Evolutionary conservation across 495 filamentous ascomycete species (phyloP).

Genomic region (Podospora appendiculata): DNA sequence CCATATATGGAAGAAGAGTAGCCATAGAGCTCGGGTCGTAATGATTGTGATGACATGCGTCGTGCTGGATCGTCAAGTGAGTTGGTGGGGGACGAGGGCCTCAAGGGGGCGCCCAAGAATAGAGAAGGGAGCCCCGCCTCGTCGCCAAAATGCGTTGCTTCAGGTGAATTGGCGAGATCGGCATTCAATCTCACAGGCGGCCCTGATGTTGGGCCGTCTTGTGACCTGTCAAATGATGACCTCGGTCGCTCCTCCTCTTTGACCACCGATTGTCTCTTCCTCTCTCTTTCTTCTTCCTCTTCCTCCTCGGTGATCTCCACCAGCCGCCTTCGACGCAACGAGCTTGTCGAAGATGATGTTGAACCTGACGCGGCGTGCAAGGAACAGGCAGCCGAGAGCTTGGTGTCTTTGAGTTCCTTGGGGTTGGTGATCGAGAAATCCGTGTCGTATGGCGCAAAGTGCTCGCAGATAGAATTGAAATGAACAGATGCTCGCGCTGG

Average conservation of each 20-base stretch:
- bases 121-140: constrained; percentile 28
- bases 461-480: constrained; percentile 77
- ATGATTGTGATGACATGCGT: constrained; percentile 56
- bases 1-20: constrained; percentile 46
- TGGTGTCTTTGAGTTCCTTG: constrained; percentile 77
- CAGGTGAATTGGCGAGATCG: constrained; percentile 27
- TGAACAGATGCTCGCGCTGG: constrained; percentile 90
- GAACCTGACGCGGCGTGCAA: constrained; percentile 85
- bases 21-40: constrained; percentile 57
- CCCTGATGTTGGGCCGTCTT: not conserved
- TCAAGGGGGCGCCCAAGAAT: constrained; percentile 21
- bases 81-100: constrained; percentile 30
- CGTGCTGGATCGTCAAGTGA: constrained; percentile 29
- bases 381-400: constrained; percentile 80
- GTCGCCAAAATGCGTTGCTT: constrained; percentile 32
- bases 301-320: constrained; percentile 88
- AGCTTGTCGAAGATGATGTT: constrained; percentile 78
- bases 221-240: not conserved
- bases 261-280: constrained; percentile 40
- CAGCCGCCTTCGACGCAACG: constrained; percentile 63
- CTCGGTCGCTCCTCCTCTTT: constrained; percentile 25
- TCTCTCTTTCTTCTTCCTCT: constrained; percentile 48
- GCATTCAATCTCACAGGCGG: constrained; percentile 25
- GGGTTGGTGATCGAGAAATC: constrained; percentile 63
- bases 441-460: constrained; percentile 82